These are phyloP conservation scores for Beauveria medogensis DNA, from an alignment of 2,329 filamentous ascomycete species.

Conservation along the genomic window DNA sequence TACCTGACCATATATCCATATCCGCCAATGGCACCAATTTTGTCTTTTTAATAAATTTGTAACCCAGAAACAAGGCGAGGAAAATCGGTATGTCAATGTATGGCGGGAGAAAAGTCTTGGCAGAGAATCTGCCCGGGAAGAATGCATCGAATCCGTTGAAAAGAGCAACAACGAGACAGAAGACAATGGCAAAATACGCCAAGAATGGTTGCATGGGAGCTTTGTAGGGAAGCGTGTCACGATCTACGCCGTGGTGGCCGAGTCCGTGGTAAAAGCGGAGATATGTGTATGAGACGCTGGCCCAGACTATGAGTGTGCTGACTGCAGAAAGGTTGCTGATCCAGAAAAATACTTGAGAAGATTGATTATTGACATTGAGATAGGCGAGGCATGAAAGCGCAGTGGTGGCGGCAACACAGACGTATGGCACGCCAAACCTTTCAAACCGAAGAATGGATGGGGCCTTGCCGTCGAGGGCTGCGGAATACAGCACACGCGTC, in stretches of 20 bases:
- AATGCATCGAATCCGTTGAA: conserved; percentile 70
- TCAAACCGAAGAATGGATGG: conserved; percentile 28
- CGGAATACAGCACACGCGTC: conserved; percentile 38
- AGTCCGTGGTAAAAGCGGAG: conserved; percentile 61
- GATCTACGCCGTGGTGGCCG: conserved; percentile 54
- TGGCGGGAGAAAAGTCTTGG: conserved; percentile 51
- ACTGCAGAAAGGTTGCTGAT: conserved; percentile 56
- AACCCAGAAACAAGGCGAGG: conserved; percentile 49
- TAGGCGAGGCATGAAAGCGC: conserved; percentile 60
- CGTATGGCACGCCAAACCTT: conserved; percentile 24
- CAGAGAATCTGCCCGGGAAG: conserved; percentile 42
- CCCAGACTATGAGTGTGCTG: conserved; percentile 62
- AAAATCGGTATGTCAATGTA: conserved; percentile 67
- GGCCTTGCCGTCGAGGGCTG: conserved; percentile 35
- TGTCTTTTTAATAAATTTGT: conserved; percentile 59
- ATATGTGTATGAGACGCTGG: conserved; percentile 59
- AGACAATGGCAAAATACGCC: conserved; percentile 54
- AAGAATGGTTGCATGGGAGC: conserved; percentile 60
- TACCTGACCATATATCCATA: conserved; percentile 34
- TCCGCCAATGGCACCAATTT: conserved; percentile 32
- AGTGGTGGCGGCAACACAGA: conserved; percentile 23
- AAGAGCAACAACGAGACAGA: conserved; percentile 57
- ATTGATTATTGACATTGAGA: conserved; percentile 47
- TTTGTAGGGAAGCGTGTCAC: conserved; percentile 57
- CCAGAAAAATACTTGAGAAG: conserved; percentile 55